These are phyloP conservation scores for Phaeophleospora eucalypticola DNA, from an alignment of 2,329 filamentous ascomycete genomes.

Conservation along the genomic window DNA sequence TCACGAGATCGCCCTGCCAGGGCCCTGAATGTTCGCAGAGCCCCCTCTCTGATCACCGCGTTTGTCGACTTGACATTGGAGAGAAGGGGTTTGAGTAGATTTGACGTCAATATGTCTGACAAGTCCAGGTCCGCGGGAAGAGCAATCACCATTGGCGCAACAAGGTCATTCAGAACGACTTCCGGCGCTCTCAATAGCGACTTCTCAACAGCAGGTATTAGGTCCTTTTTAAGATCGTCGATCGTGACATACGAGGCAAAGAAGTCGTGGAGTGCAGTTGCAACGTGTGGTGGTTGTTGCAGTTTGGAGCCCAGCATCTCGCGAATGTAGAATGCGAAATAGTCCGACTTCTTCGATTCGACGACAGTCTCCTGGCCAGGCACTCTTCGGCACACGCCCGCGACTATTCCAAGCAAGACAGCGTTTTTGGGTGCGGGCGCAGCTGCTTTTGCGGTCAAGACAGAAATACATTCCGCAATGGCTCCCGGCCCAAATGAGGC, in stretches of 20 bases:
- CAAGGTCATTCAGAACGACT: constrained; percentile 74
- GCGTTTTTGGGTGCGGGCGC: constrained; percentile 66
- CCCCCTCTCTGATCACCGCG: constrained; percentile 67
- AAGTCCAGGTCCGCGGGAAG: constrained; percentile 71
- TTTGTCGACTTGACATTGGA: constrained; percentile 91
- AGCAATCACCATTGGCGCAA: constrained; percentile 67
- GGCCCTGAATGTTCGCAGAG: constrained; percentile 67
- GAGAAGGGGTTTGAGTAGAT: constrained; percentile 80
- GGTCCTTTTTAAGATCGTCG: constrained; percentile 69
- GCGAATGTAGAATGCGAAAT: constrained; percentile 77
- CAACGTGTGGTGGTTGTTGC: constrained; percentile 66
- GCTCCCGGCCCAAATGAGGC: constrained; percentile 56
- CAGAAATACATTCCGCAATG: constrained; percentile 59
- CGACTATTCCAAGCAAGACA: constrained; percentile 76
- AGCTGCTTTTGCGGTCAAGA: constrained; percentile 64
- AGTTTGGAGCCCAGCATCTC: constrained; percentile 79
- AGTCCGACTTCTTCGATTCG: constrained; percentile 62
- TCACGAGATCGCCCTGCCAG: constrained; percentile 62
- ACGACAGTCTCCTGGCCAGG: constrained; percentile 59
- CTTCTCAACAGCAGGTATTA: constrained; percentile 83
- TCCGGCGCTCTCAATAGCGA: constrained; percentile 84
- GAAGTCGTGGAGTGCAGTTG: constrained; percentile 73
- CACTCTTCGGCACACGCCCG: constrained; percentile 77
- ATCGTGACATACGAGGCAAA: constrained; percentile 69
- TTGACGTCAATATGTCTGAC: constrained; percentile 65